Base-by-base conservation (phyloP, 495 filamentous ascomycete species). In the Aspergillus homomorphus region DNA sequence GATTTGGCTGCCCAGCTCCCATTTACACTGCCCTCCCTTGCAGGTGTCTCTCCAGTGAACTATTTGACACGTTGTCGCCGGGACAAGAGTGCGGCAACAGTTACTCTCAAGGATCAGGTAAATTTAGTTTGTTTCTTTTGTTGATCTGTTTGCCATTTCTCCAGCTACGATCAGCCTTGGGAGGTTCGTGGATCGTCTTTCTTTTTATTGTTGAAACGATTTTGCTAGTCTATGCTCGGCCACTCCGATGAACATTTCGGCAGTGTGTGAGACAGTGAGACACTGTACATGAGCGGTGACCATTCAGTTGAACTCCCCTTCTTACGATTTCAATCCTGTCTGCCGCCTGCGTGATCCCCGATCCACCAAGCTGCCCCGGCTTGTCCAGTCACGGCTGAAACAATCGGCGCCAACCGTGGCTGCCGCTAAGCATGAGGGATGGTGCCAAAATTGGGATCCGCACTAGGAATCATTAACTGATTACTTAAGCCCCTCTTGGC, bases 331-430 rank as follows among this genome's bases (percentile, higher is more conserved):
- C 4, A 38, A 14, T 6, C 15, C 33, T 9, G 33, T 38, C 33
- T 38, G 33, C 33, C 33, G 33, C 33, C 33, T 38, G 33, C 33
- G 33, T 38, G 33, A 38, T 44, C 30, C 21, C 23, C 48, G 45
- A 51, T 62, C 59, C 38, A 42, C 51, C 30, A 28, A 18, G 48
- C 3, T 50, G 46, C 21, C 22, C 16, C 51, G 6, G 33, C 18
- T 50, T 28, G 53, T 21, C 48, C 46, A 50, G 44, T 53, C 51
- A 20, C 59, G 54, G 51, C 57, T 60, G 63, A 62, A 56, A 62
- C 63, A 62, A 55, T n/a, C 52, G 26, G 54, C 54, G 59, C 59
- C 63, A 65, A 65, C 33, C 33, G 63, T 65, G 61, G 56, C 56
- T 59, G 56, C 61, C 61, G 56, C 61, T 63, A 63, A 52, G 52